These are phyloP conservation scores for Hymenotorrendiella dingleyae DNA, from an alignment of 2,329 filamentous ascomycete species.

Conservation along the genomic window DNA sequence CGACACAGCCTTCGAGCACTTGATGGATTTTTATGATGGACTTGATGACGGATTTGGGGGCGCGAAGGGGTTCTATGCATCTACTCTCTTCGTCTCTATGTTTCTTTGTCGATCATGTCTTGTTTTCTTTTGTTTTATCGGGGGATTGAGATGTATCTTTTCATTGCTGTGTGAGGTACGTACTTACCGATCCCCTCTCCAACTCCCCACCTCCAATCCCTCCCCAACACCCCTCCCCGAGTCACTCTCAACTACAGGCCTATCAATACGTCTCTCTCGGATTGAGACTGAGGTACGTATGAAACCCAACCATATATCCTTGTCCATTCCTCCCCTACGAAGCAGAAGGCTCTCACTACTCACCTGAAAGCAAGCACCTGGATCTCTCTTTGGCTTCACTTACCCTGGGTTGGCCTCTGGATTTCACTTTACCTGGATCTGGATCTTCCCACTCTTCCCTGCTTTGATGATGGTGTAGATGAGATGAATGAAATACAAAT, in stretches of 20 bases:
- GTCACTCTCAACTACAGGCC: neutral
- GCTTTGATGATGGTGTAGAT: no score
- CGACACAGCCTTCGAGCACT: no score
- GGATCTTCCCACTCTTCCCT: no score
- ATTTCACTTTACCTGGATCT: neutral
- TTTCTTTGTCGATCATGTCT: constrained; percentile 13
- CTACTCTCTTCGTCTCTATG: constrained; percentile 21
- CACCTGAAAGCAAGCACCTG: constrained; percentile 23
- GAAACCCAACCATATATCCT: constrained; percentile 6
- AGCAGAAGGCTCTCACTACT: constrained; percentile 23
- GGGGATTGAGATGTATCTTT: constrained; percentile 5
- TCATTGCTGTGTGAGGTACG: constrained; percentile 24
- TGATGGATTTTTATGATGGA: constrained; percentile 4
- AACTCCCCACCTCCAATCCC: neutral
- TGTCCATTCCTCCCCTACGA: neutral
- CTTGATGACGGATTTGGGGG: constrained; percentile 1
- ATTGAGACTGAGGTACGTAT: constrained; percentile 8
- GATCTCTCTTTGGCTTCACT: neutral
- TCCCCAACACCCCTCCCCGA: neutral
- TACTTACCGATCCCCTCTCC: constrained; percentile 10
- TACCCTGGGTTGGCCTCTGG: neutral
- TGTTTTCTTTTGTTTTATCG: constrained; percentile 4
- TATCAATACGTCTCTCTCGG: neutral
- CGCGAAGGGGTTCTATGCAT: constrained; percentile 22
- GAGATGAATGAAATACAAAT: no score